Base-by-base conservation (phyloP, 2,329 filamentous ascomycete genomes). In the Zopfia rhizophila region DNA sequence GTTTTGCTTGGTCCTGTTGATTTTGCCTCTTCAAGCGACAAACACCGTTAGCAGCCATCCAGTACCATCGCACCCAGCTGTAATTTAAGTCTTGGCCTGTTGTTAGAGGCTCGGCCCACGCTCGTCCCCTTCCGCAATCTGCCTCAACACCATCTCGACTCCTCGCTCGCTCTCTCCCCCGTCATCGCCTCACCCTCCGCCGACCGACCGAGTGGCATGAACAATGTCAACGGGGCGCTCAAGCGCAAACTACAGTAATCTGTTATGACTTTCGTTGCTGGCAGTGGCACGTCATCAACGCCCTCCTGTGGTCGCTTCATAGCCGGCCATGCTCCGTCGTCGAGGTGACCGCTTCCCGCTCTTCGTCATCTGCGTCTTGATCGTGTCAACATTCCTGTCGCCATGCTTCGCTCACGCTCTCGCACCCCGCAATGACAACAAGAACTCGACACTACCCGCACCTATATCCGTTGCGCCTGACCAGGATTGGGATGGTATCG, bases 401-500 rank as follows among this genome's bases (percentile, higher is more conserved):
- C 53, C 62, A 37, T 58, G 55, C 30, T 56, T 51, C 45, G 53
- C 57, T 46, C 27, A 45, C 48, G 51, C 48, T 18, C 61, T 63
- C 48, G 52, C 55, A 14, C 21, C 40, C 25, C 47, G 47, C 38
- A 63, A 60, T 55, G 53, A 55, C 41, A 50, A 39, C 22, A 55
- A 53, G 16, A 54, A 8, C 53, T 51, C 45, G 56, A 50, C 46
- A 38, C 50, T 69, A 6, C 66, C 68, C 1, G 51, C 54, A 5
- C 69, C 71, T 11, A 47, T 73, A 10, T 49, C 52, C 7, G 65
- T 74, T 25, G 50, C 63, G 21, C 70, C 71, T 7, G 61, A 68
- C 27, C 70, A 74, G 55, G 60, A 65, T 42, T 74, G 67, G 67
- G 55, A 60, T 35, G 70, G 70, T 14, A 70, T 72, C 45, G 65